phyloP scores from a whole-genome alignment of 129 eudicot species.

The Oenanthe sinensis region DNA sequence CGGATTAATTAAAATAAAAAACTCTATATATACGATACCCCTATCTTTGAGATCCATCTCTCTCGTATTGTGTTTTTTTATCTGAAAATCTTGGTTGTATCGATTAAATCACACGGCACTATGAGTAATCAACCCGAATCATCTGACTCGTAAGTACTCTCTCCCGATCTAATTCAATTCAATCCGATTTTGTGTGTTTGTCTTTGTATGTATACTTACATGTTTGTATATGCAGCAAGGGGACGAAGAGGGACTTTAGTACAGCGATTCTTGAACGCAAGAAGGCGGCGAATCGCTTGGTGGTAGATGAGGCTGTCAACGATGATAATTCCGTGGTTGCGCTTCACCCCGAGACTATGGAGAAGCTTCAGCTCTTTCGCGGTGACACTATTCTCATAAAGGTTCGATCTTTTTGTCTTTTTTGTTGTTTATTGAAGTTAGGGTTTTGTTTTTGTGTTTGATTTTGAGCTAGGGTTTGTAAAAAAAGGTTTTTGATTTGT shows the following conservation, averaged over 20 bases:
- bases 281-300: slow-evolving; percentile 80
- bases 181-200: slow-evolving; percentile 5
- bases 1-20: not conserved
- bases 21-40: not conserved
- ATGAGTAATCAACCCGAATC: slow-evolving; percentile 72
- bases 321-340: slow-evolving; percentile 93
- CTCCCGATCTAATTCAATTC: not conserved
- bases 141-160: slow-evolving; percentile 56
- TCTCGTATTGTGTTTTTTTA: not conserved
- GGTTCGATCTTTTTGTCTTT: slow-evolving; percentile 20
- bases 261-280: slow-evolving; percentile 88
- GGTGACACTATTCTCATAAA: slow-evolving; percentile 83
- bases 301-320: slow-evolving; percentile 78
- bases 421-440: not conserved
- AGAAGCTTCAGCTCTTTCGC: slow-evolving; percentile 88
- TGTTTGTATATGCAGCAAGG: slow-evolving; percentile 48
- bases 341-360: slow-evolving; percentile 88
- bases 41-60: slow-evolving; percentile 17
- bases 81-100: not conserved
- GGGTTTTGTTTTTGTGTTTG: not conserved
- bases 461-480: not conserved
- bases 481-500: not conserved
- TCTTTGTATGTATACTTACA: not conserved
- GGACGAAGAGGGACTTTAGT: slow-evolving; percentile 73
- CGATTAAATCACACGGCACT: not conserved